These are phyloP conservation scores for Fagopyrum homotropicum DNA, from an alignment of 148 eudicot species.

Conservation along the genomic window DNA sequence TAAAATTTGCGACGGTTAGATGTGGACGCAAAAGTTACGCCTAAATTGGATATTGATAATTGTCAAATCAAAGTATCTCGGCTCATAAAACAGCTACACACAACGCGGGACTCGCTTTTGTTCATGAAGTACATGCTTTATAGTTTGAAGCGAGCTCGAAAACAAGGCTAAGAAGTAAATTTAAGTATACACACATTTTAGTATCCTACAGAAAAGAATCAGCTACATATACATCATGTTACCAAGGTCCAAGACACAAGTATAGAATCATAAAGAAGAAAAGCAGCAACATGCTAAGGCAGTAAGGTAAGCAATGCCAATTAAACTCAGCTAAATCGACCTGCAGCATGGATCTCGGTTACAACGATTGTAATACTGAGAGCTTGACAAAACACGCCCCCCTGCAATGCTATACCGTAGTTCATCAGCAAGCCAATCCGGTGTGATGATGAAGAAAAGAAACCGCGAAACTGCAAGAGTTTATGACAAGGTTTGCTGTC, in stretches of 20 bases:
- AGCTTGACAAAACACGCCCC: slow-evolving; percentile 26
- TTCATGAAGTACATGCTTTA: too few species aligned
- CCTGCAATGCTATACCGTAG: slow-evolving; percentile 26
- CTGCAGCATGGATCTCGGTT: slow-evolving; percentile 27
- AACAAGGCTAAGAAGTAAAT: neutral
- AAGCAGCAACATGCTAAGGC: slow-evolving; percentile 30
- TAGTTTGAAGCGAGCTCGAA: too few species aligned
- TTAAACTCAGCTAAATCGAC: slow-evolving; percentile 17
- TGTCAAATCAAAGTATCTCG: too few species aligned
- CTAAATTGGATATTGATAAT: too few species aligned
- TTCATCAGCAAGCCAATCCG: slow-evolving; percentile 34
- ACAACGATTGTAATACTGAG: slow-evolving; percentile 22
- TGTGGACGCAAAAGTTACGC: too few species aligned
- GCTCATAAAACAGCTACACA: too few species aligned
- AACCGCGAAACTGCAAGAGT: slow-evolving; percentile 44
- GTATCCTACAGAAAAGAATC: neutral
- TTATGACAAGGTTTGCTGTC: neutral
- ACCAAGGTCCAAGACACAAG: slow-evolving; percentile 36
- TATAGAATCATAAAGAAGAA: slow-evolving; percentile 34
- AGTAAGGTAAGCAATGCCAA: slow-evolving; percentile 29
- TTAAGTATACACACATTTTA: neutral
- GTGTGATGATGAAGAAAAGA: slow-evolving; percentile 38
- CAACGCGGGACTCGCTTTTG: too few species aligned
- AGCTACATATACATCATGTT: neutral
- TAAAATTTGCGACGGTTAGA: too few species aligned